Base-by-base conservation (phyloP, 208 protist species). In the Wallacemonas sp. region DNA sequence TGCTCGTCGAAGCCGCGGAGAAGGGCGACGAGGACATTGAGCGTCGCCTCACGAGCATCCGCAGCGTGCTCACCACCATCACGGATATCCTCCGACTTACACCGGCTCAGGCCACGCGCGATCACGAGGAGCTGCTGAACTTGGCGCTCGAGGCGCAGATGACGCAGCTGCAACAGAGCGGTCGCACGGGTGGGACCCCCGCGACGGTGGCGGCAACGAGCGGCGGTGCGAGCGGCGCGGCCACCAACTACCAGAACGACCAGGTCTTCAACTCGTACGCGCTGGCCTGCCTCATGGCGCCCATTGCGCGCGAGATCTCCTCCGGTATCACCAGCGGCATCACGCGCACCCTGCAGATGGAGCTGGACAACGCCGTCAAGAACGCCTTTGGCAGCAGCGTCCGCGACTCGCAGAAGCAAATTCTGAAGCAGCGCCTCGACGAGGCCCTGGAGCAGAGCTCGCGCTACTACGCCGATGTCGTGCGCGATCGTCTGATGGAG, bases 91-190 rank as follows among this genome's bases (percentile, higher is more conserved):
- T 91, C 10, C 45, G 84, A 66, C 76, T 96, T 25, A 82, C 84
- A 1, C 86, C 87, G 1, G 79, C 83, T 11, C 84, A 86, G 65
- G 61, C 94, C 55, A 52, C 67, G 45, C 81, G 86, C 31, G 91
- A 92, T 41, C 83, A 92, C 57, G 76, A 91, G 61, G 82, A 92
- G 74, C 78, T 96, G 23, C 52, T 96, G 31, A 83, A 77, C 44
- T 70, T 96, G 12, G 79, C 86, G 10, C 75, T 96, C 29, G 87
- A 96, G 75, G 91, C 91, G 49, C 87, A 96, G 76, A 96, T 96
- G 86, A 93, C 91, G 44, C 84, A 93, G 77, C 79, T 96, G 32
- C 88, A 94, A 76, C 28, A 59, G 36, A 8, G 33, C n/a, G 26
- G 32, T 8, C 45, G 41, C 28, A 63, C 62, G 22, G 26, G 44